Percentiles rank a stretch among this genome's conserved stretches.
Evolutionary conservation across 345 rosid genomes (phyloP).

Genomic region (Camelina hispida): DNA sequence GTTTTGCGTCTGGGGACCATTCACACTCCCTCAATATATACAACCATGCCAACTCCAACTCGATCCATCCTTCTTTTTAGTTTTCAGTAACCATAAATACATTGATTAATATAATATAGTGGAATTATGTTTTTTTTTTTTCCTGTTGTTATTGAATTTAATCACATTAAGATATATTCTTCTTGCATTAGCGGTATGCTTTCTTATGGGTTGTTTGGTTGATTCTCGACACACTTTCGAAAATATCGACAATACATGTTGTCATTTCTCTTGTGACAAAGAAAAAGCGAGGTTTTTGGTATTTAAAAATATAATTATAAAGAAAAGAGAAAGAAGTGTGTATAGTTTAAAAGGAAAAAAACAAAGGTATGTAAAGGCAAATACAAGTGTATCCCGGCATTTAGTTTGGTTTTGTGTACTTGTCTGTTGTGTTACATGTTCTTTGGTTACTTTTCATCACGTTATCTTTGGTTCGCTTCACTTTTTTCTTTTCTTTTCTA

Average conservation of each 20-base stretch:
- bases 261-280: neutral
- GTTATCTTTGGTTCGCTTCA: constrained; percentile 14
- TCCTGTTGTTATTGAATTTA: neutral
- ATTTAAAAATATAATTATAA: neutral
- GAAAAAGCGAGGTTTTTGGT: neutral
- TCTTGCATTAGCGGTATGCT: neutral
- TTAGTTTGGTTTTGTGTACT: constrained; percentile 32
- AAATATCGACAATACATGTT: constrained; percentile 12
- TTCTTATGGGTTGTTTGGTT: constrained; percentile 14
- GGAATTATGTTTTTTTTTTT: neutral
- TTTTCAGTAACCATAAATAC: neutral
- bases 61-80: neutral
- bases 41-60: constrained; percentile 35
- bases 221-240: neutral
- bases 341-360: constrained; percentile 19
- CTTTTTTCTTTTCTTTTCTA: neutral
- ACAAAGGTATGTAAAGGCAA: constrained; percentile 28
- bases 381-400: constrained; percentile 30
- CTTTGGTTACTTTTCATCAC: constrained; percentile 28
- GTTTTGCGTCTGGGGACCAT: constrained; percentile 46
- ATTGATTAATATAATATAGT: neutral
- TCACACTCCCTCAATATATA: constrained; percentile 28
- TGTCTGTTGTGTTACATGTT: constrained; percentile 35
- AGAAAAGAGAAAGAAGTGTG: constrained; percentile 13
- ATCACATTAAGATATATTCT: neutral